phyloP scores from a whole-genome alignment of 2,329 filamentous ascomycete species.

The Fusarium secorum region DNA sequence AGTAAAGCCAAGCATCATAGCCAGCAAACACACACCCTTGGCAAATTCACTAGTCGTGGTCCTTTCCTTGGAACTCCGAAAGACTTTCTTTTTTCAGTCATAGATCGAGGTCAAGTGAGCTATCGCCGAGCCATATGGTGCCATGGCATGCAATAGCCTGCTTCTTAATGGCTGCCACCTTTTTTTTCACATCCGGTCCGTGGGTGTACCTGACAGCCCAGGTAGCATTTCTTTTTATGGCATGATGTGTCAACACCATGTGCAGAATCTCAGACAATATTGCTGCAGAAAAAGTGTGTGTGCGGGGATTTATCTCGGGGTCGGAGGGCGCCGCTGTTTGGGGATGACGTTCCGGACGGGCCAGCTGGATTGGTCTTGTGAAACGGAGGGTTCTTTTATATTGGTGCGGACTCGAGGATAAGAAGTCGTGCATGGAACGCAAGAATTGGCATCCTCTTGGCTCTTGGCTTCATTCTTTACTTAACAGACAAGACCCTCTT shows the following conservation, averaged over 20 bases:
- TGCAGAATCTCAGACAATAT: slow-evolving; percentile 30
- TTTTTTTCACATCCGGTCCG: slow-evolving; percentile 19
- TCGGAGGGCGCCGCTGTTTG: slow-evolving; percentile 27
- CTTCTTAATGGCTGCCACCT: slow-evolving; percentile 10
- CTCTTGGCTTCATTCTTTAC: background rate
- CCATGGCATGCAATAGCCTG: slow-evolving; percentile 27
- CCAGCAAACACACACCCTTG: background rate
- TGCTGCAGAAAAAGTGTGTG: background rate
- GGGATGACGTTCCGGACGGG: slow-evolving; percentile 21
- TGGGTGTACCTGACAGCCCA: slow-evolving; percentile 14
- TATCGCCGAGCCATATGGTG: slow-evolving; percentile 26
- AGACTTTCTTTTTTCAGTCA: background rate
- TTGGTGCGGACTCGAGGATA: slow-evolving; percentile 5
- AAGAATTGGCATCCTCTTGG: slow-evolving; percentile 4
- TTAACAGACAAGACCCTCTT: background rate
- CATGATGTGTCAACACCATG: slow-evolving; percentile 28
- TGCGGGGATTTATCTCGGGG: slow-evolving; percentile 27
- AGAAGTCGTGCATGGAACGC: slow-evolving; percentile 18
- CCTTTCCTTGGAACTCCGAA: background rate
- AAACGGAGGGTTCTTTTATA: background rate
- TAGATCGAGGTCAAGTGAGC: slow-evolving; percentile 18
- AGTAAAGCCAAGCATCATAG: background rate
- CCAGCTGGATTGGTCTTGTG: background rate
- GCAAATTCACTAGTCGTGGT: background rate
- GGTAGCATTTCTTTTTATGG: slow-evolving; percentile 17